A percentile compares a stretch with the other conserved stretches of the same genome.
Conservation (phyloP, 352 stramenopile species). For the Pythium sukuiense region DNA sequence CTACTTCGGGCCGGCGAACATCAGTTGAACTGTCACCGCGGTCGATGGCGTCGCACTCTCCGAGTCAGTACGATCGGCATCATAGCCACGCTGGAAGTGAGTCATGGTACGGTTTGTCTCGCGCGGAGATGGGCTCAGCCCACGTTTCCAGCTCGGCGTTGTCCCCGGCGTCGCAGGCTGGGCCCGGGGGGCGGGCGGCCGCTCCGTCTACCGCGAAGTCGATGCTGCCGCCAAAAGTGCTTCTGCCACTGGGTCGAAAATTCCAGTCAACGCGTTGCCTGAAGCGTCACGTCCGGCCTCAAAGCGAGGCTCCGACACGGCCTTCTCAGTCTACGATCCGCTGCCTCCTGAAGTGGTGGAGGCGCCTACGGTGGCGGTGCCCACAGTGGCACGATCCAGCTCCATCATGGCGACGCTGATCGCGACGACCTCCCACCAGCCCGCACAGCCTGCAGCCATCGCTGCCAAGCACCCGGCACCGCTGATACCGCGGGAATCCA, state of each 20-base stretch:
- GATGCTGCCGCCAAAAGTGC: background rate
- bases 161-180: slow-evolving; percentile 2
- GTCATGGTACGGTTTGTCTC: slow-evolving; percentile 14
- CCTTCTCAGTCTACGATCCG: slow-evolving; percentile 22
- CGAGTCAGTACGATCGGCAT: slow-evolving; percentile 11
- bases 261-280: background rate
- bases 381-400: background rate
- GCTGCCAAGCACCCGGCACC: background rate
- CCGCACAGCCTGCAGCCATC: background rate
- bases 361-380: background rate
- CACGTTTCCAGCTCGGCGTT: background rate
- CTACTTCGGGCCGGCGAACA: background rate
- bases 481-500: background rate
- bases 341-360: background rate
- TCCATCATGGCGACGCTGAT: slow-evolving; percentile 16
- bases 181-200: background rate
- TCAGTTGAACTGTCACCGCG: slow-evolving; percentile 5
- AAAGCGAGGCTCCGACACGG: background rate
- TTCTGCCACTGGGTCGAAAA: slow-evolving; percentile 2
- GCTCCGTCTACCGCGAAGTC: background rate
- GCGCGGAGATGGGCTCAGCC: background rate
- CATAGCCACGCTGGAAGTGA: background rate
- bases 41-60: slow-evolving; percentile 6
- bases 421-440: background rate
- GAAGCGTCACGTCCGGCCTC: background rate